Evolutionary conservation across 179 eudicot species (phyloP).

Genomic region (Carnegiea gigantea): DNA sequence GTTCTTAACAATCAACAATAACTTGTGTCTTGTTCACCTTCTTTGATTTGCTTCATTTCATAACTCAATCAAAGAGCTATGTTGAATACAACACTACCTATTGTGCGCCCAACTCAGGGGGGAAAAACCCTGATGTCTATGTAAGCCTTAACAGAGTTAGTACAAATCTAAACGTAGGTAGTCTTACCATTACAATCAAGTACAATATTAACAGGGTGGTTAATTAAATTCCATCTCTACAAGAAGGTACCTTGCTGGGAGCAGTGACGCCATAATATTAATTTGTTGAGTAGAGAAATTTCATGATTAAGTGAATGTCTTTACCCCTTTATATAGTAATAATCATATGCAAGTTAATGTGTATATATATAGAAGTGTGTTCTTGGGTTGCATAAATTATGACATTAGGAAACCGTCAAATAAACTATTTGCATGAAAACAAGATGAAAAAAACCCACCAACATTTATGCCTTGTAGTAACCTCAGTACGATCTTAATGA

Average conservation of each 20-base stretch:
- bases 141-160: too few relatives aligned
- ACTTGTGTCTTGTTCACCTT: background rate
- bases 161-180: too few relatives aligned
- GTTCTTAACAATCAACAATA: too few relatives aligned
- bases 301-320: background rate
- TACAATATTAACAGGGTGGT: too few relatives aligned
- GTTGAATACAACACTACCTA: too few relatives aligned
- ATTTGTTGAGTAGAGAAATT: background rate
- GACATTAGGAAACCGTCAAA: background rate
- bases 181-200: too few relatives aligned
- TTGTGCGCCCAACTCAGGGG: too few relatives aligned
- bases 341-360: background rate
- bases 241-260: too few relatives aligned
- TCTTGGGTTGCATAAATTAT: background rate
- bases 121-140: too few relatives aligned
- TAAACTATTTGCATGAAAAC: background rate
- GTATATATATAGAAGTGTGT: too few relatives aligned
- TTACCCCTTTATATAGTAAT: background rate
- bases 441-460: slow-evolving; percentile 3
- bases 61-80: background rate
- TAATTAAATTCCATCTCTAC: too few relatives aligned
- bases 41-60: background rate
- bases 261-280: too few relatives aligned
- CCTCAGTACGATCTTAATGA: background rate
- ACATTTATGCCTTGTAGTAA: slow-evolving; percentile 12